These are phyloP conservation scores for Hygrophoropsis aurantiaca DNA, from an alignment of 768 basidiomycete genomes.

Conservation along the genomic window DNA sequence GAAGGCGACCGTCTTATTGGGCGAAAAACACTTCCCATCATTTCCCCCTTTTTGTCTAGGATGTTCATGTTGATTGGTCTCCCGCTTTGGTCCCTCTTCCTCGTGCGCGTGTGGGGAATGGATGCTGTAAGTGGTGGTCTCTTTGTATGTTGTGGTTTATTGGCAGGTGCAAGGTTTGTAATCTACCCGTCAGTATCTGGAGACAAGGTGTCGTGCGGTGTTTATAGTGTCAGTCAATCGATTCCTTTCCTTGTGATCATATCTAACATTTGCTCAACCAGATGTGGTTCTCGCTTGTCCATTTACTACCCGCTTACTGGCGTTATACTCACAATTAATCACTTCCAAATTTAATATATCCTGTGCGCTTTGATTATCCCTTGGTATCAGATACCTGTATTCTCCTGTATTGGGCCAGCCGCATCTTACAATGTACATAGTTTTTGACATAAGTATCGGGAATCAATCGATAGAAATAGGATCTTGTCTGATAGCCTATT, in stretches of 20 bases:
- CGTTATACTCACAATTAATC: slow-evolving; percentile 11
- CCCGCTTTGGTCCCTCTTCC: slow-evolving; percentile 29
- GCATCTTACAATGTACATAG: no score
- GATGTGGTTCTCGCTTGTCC: slow-evolving; percentile 32
- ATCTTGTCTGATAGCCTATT: no score
- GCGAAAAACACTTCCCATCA: slow-evolving; percentile 44
- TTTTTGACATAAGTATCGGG: no score
- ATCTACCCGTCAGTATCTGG: slow-evolving; percentile 17
- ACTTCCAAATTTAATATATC: no score
- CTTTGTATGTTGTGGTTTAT: slow-evolving; percentile 22
- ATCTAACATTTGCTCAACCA: slow-evolving; percentile 5
- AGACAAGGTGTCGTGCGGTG: slow-evolving; percentile 25
- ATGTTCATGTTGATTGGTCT: slow-evolving; percentile 23
- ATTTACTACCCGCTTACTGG: slow-evolving; percentile 31
- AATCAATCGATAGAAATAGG: no score
- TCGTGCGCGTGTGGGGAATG: slow-evolving; percentile 24
- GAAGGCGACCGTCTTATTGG: slow-evolving; percentile 41
- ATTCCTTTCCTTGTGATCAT: background rate
- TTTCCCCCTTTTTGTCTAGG: slow-evolving; percentile 33
- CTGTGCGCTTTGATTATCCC: no score
- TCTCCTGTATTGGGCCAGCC: no score
- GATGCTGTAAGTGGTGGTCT: slow-evolving; percentile 23
- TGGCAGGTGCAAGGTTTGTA: slow-evolving; percentile 27
- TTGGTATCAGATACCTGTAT: no score
- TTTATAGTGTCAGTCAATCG: slow-evolving; percentile 26